Conservation (phyloP, 345 rosid genomes). For the Pistacia integerrima region DNA sequence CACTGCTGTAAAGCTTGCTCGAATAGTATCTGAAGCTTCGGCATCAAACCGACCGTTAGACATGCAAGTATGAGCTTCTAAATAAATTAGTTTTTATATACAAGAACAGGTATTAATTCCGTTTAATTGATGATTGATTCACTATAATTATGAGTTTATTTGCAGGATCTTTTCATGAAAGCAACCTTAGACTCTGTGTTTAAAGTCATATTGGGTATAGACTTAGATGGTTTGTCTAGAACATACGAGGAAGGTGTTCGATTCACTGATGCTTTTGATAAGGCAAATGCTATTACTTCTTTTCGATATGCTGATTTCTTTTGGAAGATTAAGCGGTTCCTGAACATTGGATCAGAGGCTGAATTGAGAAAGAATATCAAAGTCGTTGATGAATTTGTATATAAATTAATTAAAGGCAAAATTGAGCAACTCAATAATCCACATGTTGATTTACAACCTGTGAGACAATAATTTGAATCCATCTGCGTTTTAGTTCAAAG, state of each 20-base stretch:
- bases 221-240: constrained; percentile 24
- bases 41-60: constrained; percentile 24
- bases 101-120: too few species aligned
- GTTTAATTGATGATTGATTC: neutral
- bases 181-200: constrained; percentile 27
- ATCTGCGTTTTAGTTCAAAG: neutral
- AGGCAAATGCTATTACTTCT: constrained; percentile 16
- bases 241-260: constrained; percentile 16
- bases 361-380: constrained; percentile 13
- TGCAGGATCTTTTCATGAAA: constrained; percentile 33
- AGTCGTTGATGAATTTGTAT: constrained; percentile 26
- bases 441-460: constrained; percentile 9
- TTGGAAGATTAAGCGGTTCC: constrained; percentile 29
- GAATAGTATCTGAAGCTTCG: constrained; percentile 24
- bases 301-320: constrained; percentile 13
- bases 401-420: constrained; percentile 15
- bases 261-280: constrained; percentile 23
- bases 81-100: neutral
- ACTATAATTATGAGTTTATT: too few species aligned
- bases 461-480: neutral
- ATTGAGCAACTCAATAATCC: constrained; percentile 14
- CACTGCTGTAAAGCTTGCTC: constrained; percentile 32
- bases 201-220: constrained; percentile 22
- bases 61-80: constrained; percentile 21
- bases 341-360: constrained; percentile 33